Evolutionary conservation across 208 protist species (phyloP), one percentile per base, ranked within the genome.

Genomic region (Trypanosoma avium): DNA sequence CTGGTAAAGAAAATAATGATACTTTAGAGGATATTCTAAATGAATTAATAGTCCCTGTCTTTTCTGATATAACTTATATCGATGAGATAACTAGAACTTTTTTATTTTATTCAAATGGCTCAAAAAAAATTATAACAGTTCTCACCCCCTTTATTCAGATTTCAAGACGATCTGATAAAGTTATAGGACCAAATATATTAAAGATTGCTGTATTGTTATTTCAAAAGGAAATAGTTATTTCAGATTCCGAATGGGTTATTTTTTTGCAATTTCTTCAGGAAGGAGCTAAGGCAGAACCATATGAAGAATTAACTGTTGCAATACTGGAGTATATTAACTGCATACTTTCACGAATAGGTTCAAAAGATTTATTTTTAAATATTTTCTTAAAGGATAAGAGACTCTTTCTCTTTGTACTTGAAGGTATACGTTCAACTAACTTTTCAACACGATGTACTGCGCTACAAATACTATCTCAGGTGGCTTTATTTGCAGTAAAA

Each of bases 401-500:
- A 29, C 30, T 73, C 29, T 55, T 73, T 46, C 32, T 17, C 6
- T 6, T 55, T n/a, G n/a, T 73, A 8, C 42, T 67, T 2, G 54
- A 26, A 27, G 59, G 47, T 45, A 42, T 66, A 21, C 21, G 29
- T 12, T 53, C 50, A 38, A 35, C 43, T 4, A 30, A 1, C 4
- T 43, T 73, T n/a, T 36, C 50, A 5, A 55, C 22, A 19, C 58
- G 67, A n/a, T 73, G 67, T 36, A 27, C 40, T 30, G 50, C 67
- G 8, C 33, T 73, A 50, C n/a, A 47, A 7, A 33, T 73, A 15
- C 24, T 73, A 32, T 49, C 48, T 29, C n/a, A 66, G 32, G 52
- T 66, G 19, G 67, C 59, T 15, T 19, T 60, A 15, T 53, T 63
- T 47, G 57, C 30, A 4, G 8, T 40, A 13, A 43, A 61, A 19